A percentile compares a stretch with the other conserved stretches of the same genome.
Conservation (phyloP, 2,329 filamentous ascomycete genomes). For the Orbilia javanica region DNA sequence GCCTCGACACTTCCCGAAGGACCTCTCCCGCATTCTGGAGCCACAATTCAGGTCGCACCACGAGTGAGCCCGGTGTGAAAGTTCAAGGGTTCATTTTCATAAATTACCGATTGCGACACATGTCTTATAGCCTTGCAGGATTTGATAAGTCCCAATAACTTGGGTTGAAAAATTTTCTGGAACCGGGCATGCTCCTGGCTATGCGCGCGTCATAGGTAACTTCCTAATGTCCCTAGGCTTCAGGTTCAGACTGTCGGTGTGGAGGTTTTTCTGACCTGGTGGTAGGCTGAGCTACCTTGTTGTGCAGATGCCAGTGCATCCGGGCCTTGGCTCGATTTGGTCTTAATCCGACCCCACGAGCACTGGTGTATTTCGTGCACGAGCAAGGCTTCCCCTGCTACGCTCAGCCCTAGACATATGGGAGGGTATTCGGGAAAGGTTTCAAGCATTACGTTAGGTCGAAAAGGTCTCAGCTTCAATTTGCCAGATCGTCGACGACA, state of each 20-base stretch:
- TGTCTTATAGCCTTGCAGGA: conserved; percentile 49
- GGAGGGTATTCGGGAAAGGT: conserved; percentile 2
- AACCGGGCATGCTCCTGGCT: conserved; percentile 28
- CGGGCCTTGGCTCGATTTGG: conserved; percentile 56
- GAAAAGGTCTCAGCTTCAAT: conserved; percentile 11
- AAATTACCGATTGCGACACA: conserved; percentile 57
- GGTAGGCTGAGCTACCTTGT: conserved; percentile 50
- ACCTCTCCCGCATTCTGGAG: conserved; percentile 31
- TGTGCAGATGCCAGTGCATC: conserved; percentile 28
- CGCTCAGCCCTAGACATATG: conserved; percentile 37
- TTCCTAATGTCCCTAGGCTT: conserved; percentile 15
- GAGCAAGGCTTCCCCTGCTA: conserved; percentile 52
- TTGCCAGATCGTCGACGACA: conserved; percentile 24
- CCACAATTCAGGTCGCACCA: conserved; percentile 47
- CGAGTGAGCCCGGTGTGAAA: conserved; percentile 17
- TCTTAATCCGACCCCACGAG: conserved; percentile 39
- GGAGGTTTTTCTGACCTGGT: not conserved
- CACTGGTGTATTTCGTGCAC: conserved; percentile 6
- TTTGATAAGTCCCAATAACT: conserved; percentile 54
- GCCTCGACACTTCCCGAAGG: conserved; percentile 44
- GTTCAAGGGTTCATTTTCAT: conserved; percentile 34
- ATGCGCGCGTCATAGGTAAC: conserved; percentile 16
- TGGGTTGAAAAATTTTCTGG: conserved; percentile 44
- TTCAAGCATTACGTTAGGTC: conserved; percentile 19
- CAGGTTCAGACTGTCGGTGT: conserved; percentile 12